Evolutionary conservation across 2,329 filamentous ascomycete genomes (phyloP).

Genomic region (Dothideomycetes sp.): DNA sequence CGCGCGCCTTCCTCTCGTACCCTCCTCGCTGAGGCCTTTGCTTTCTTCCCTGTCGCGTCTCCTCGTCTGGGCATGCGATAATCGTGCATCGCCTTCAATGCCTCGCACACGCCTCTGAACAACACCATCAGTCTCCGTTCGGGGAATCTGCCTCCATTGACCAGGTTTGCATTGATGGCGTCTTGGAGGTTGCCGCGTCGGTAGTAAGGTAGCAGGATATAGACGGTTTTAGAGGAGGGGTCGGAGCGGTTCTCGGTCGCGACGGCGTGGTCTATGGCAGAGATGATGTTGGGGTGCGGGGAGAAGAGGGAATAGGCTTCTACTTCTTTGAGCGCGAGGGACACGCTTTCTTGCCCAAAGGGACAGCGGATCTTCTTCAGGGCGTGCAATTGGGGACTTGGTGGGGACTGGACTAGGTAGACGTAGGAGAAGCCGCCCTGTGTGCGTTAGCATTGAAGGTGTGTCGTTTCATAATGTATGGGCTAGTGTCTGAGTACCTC

Average conservation of each 20-base stretch:
- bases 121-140: slow-evolving; percentile 79
- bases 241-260: slow-evolving; percentile 53
- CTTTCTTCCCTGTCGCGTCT: slow-evolving; percentile 39
- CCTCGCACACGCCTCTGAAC: slow-evolving; percentile 84
- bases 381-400: slow-evolving; percentile 73
- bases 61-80: slow-evolving; percentile 57
- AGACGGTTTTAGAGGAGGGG: slow-evolving; percentile 77
- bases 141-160: slow-evolving; percentile 86
- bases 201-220: slow-evolving; percentile 94
- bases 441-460: neutral
- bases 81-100: slow-evolving; percentile 81
- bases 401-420: slow-evolving; percentile 90
- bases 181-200: slow-evolving; percentile 91
- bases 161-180: slow-evolving; percentile 95
- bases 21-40: slow-evolving; percentile 43
- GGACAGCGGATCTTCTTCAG: slow-evolving; percentile 99
- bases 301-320: slow-evolving; percentile 90
- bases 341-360: slow-evolving; percentile 91
- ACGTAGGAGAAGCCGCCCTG: slow-evolving; percentile 97
- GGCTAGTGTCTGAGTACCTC: slow-evolving; percentile 48
- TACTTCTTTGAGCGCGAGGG: slow-evolving; percentile 90
- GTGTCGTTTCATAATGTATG: neutral
- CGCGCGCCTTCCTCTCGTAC: slow-evolving; percentile 44
- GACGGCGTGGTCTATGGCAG: slow-evolving; percentile 71
- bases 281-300: slow-evolving; percentile 75